Evolutionary conservation across 805 yeast genomes (phyloP), one percentile per base, ranked within the genome.

Genomic region (Nakazawaea ernobii): DNA sequence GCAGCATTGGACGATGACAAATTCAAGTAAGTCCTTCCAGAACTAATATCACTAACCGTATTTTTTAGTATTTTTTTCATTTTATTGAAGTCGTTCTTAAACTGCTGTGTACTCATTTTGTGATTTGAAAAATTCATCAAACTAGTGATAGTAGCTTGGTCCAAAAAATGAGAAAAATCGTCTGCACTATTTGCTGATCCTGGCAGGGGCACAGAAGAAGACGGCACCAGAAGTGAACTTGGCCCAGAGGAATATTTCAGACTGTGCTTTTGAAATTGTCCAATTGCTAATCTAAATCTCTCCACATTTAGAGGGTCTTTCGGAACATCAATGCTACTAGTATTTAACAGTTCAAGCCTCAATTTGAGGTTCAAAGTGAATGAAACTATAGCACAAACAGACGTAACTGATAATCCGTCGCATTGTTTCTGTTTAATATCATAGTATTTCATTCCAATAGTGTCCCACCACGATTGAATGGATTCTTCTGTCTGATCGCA

Each of bases 221-320:
- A 6, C 67, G 68, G 27, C 74, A 68, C 61, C 85, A 90, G 32
- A 86, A 66, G 51, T 72, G 73, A 50, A 29, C 8, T 20, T 14
- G 46, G 35, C 4, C 28, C 41, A 4, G 46, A 28, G 13, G 44
- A 35, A 32, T 39, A 35, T 79, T 61, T 24, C 29, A 42, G 39
- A 33, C 46, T 48, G 5, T 47, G 44, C 58, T 80, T 86, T 62
- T 94, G 97, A 61, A 91, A 92, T 50, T 79, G 83, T 2, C 80
- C 79, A 26, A 94, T 74, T 6, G 89, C 77, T 2, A 74, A 62
- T 64, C 80, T 74, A 55, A 92, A 85, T 42, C 74, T 75, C 45
- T 82, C 84, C 44, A 80, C 81, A 51, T 86, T 92, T 58, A 86
- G 82, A 0, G 96, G 92, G 59, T 94, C 98, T 58, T 88, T 86